Conservation (phyloP, 768 basidiomycete species). For the Macrolepiota fuliginosa region DNA sequence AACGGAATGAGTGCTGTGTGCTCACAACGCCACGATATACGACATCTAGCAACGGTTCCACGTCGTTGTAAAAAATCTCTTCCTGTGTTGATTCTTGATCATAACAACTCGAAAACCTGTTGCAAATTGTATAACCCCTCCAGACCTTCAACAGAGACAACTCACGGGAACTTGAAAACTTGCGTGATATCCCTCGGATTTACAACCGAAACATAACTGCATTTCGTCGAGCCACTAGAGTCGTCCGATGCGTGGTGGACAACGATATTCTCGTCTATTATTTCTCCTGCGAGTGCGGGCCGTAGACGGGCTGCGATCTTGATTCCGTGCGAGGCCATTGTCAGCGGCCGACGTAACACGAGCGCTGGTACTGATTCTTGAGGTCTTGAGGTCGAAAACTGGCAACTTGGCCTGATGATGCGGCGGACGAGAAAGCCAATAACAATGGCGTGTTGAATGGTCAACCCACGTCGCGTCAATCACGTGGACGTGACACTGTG, state of each 20-base stretch:
- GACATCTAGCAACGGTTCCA: slow-evolving; percentile 74
- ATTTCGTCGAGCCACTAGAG: slow-evolving; percentile 26
- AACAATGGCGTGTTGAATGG: not conserved
- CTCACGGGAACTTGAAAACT: slow-evolving; percentile 78
- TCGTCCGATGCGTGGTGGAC: slow-evolving; percentile 42
- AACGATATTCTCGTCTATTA: slow-evolving; percentile 59
- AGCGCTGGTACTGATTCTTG: not conserved
- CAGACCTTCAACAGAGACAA: slow-evolving; percentile 3
- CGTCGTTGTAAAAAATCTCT: slow-evolving; percentile 74
- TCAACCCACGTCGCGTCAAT: slow-evolving; percentile 14
- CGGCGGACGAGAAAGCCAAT: not conserved
- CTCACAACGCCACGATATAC: slow-evolving; percentile 76
- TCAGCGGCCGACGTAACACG: not conserved
- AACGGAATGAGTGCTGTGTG: slow-evolving; percentile 4
- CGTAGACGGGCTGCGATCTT: slow-evolving; percentile 72
- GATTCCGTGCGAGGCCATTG: slow-evolving; percentile 47
- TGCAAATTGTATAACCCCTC: not conserved
- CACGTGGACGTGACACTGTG: slow-evolving; percentile 14
- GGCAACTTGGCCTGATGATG: not conserved
- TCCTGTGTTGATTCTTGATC: slow-evolving; percentile 68
- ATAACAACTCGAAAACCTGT: slow-evolving; percentile 75
- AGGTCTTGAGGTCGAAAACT: not conserved
- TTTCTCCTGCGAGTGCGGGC: slow-evolving; percentile 59
- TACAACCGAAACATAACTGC: slow-evolving; percentile 57
- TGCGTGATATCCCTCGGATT: slow-evolving; percentile 70